Evolutionary conservation across 345 rosid genomes (phyloP), one percentile per base, ranked within the genome.

Genomic region (Lepidium aucheri): DNA sequence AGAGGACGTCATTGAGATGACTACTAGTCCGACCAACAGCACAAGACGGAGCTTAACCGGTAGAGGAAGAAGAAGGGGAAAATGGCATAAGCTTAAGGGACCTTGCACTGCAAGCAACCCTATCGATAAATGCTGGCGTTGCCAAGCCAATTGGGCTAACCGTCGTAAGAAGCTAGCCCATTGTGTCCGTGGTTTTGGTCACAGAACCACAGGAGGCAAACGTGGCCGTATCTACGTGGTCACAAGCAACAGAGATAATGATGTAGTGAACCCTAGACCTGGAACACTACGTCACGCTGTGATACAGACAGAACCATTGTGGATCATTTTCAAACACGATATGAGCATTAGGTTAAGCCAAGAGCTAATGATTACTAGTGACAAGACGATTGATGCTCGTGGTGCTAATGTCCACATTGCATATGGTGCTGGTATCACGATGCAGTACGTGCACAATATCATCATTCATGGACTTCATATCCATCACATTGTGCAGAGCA

Each of bases 361-460:
- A 72, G 93, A 89, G 79, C 81, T 92, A 6, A 54, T 89, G 65
- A 42, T 92, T 49, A 60, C 59, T 0, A 71, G 88, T 55, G 46
- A 89, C 80, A 89, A 89, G 67, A 92, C 98, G 26, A 87, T 92
- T 41, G 98, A 89, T 22, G 96, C 67, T 11, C 84, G 98, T 39
- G 96, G 96, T 22, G 76, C 76, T 54, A 75, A 78, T 13, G 86
- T 89, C 22, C 91, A 80, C 26, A 66, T 89, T 6, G 80, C 86
- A 7, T 64, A 74, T 9, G 98, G 96, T 8, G 86, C 91, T 7
- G 89, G 96, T 1, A 63, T 92, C 26, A 84, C 89, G 0, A 30
- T 87, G 11, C 95, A 84, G 44, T 85, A 74, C 46, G 72, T 75
- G 24, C 66, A 41, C 5, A 89, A 89, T 20, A 69, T 92, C 51